Conservation (phyloP, 441 rosid species). For the Gossypium davidsonii region DNA sequence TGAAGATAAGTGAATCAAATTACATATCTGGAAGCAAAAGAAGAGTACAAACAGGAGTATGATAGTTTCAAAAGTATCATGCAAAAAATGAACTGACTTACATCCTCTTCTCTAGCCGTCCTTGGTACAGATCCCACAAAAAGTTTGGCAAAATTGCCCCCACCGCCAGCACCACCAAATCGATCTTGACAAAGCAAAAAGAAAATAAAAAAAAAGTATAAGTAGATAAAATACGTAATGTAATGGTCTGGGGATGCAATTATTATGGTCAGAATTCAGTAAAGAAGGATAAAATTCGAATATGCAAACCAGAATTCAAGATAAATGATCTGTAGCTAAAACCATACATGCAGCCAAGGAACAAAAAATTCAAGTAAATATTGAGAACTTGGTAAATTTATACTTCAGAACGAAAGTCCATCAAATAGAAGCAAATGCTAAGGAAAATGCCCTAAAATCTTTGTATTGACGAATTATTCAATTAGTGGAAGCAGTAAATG, state of each 20-base stretch:
- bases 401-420: background rate
- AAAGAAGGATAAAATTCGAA: background rate
- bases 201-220: background rate
- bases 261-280: background rate
- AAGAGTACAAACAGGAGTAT: no score
- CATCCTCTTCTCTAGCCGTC: slow-evolving; percentile 80
- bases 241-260: background rate
- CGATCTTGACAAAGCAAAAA: slow-evolving; percentile 39
- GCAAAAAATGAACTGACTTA: slow-evolving; percentile 36
- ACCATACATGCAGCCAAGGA: background rate
- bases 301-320: background rate
- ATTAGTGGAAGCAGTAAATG: background rate
- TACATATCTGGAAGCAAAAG: background rate
- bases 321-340: background rate
- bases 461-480: background rate
- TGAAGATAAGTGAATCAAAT: background rate
- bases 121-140: slow-evolving; percentile 99
- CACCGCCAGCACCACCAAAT: slow-evolving; percentile 41
- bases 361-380: background rate
- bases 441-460: background rate
- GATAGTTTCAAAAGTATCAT: background rate
- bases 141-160: slow-evolving; percentile 71
- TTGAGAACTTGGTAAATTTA: background rate
- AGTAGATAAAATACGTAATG: background rate
- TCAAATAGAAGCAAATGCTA: background rate